Conservation (phyloP, 2,329 filamentous ascomycete species). For the Polytolypa hystricis region DNA sequence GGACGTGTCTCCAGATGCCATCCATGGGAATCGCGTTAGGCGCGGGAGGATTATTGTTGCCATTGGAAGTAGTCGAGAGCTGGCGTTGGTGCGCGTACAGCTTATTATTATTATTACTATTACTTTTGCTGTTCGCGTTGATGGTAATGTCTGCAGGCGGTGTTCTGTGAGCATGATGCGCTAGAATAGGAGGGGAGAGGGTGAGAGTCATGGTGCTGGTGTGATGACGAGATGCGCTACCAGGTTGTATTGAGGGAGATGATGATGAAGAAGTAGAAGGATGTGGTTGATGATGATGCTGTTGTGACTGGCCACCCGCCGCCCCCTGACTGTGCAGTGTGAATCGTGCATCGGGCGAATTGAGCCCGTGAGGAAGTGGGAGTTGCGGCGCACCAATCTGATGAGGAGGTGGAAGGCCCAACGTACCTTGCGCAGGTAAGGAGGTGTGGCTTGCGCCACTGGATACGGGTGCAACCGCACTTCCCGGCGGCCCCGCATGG, state of each 20-base stretch:
- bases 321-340: too few species aligned
- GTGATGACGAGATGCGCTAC: too few species aligned
- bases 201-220: too few species aligned
- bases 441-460: neutral
- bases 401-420: slow-evolving; percentile 9
- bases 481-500: too few species aligned
- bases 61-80: slow-evolving; percentile 4
- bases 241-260: too few species aligned
- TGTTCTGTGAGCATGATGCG: slow-evolving; percentile 3
- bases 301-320: too few species aligned
- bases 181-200: slow-evolving; percentile 1
- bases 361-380: slow-evolving; percentile 22
- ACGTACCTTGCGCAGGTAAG: slow-evolving; percentile 1
- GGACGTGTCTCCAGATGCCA: slow-evolving; percentile 21
- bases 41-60: slow-evolving; percentile 6
- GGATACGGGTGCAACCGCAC: too few species aligned
- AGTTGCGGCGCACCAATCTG: slow-evolving; percentile 19
- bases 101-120: slow-evolving; percentile 7
- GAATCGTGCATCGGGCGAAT: slow-evolving; percentile 25
- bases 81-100: slow-evolving; percentile 1
- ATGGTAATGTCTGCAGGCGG: slow-evolving; percentile 1
- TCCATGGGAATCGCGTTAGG: slow-evolving; percentile 9
- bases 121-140: slow-evolving; percentile 3
- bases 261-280: too few species aligned
- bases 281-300: too few species aligned